These are phyloP conservation scores for Diplodia intermedia DNA, from an alignment of 2,329 filamentous ascomycete species.

Conservation along the genomic window DNA sequence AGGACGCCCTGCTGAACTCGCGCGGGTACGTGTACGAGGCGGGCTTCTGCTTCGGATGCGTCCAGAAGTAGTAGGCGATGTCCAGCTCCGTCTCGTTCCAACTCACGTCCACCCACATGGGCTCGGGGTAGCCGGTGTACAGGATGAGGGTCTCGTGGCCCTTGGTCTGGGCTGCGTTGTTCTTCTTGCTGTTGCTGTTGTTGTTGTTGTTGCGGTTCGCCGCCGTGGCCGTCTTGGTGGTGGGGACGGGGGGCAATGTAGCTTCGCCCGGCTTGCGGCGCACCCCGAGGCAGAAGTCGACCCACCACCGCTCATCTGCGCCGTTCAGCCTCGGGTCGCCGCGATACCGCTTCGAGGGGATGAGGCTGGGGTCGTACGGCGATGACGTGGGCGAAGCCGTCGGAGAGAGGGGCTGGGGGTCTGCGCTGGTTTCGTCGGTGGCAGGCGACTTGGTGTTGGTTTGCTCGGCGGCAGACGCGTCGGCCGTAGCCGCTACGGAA, in stretches of 20 bases:
- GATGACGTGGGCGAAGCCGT: too few species aligned
- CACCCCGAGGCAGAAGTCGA: not conserved
- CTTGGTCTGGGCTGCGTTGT: too few species aligned
- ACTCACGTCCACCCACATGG: not conserved
- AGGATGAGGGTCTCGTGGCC: not conserved
- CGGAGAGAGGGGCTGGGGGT: too few species aligned
- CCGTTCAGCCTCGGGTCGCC: not conserved
- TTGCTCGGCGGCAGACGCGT: not conserved
- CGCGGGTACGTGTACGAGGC: not conserved
- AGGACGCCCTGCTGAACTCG: not conserved
- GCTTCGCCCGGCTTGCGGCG: not conserved
- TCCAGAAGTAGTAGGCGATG: not conserved
- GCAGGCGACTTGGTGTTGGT: not conserved
- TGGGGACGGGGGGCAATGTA: too few species aligned
- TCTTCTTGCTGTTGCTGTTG: too few species aligned
- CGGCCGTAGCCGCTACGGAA: not conserved
- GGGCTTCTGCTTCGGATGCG: not conserved
- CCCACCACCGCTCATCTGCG: not conserved
- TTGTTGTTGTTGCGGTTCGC: too few species aligned
- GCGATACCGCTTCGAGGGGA: not conserved
- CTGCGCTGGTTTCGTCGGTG: not conserved
- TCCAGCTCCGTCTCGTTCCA: not conserved
- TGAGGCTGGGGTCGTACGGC: not conserved
- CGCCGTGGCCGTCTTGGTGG: too few species aligned
- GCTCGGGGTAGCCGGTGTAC: not conserved